Evolutionary conservation across 331 rosid genomes (phyloP).

Genomic region (Quercus tomentella): DNA sequence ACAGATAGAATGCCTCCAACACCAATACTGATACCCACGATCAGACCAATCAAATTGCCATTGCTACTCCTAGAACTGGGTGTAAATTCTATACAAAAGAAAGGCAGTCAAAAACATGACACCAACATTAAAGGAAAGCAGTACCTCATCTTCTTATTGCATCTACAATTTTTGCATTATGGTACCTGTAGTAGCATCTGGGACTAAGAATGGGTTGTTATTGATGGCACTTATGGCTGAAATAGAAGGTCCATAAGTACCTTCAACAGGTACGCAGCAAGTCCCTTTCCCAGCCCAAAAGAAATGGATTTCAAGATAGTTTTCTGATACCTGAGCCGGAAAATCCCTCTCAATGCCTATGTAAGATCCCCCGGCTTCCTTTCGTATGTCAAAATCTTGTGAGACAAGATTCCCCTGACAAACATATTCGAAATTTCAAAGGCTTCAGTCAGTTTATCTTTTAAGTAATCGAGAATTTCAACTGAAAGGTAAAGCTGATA

Average conservation of each 20-base stretch:
- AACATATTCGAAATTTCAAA: not conserved
- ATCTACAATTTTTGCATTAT: not conserved
- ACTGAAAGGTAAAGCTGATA: no score
- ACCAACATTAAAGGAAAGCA: not conserved
- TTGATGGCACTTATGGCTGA: constrained; percentile 53
- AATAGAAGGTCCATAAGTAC: constrained; percentile 69
- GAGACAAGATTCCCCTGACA: constrained; percentile 48
- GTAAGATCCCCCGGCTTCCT: constrained; percentile 60
- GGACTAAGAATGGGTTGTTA: no score
- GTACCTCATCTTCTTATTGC: not conserved
- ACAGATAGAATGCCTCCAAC: constrained; percentile 38
- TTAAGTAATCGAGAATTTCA: no score
- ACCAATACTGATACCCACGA: constrained; percentile 52
- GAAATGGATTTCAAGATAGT: constrained; percentile 70
- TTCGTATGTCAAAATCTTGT: constrained; percentile 61
- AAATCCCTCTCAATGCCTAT: constrained; percentile 36
- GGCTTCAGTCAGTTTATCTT: no score
- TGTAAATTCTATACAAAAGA: constrained; percentile 20
- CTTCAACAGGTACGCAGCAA: constrained; percentile 64
- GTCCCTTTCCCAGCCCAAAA: constrained; percentile 94
- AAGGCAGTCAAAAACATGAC: constrained; percentile 1
- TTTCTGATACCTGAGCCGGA: constrained; percentile 46
- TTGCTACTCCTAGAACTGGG: no score
- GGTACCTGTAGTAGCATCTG: constrained; percentile 51
- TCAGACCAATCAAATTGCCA: constrained; percentile 6